Base-by-base conservation (phyloP, 805 yeast species). In the Ogataea populi-albae region DNA sequence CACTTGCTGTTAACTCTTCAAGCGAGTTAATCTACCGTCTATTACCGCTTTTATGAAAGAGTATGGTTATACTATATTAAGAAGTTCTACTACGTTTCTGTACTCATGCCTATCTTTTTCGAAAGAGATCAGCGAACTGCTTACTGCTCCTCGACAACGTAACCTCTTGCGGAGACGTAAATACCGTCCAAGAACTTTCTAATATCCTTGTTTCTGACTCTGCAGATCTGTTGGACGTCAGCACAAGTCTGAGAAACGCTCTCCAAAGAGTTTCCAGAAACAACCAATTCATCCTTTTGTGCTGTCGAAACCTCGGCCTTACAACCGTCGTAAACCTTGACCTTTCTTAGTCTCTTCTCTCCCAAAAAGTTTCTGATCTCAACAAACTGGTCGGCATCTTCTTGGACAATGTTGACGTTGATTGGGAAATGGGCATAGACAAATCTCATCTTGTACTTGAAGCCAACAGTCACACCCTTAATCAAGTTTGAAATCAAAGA, bases 371-470 rank as follows among this genome's bases (percentile, higher is more conserved):
- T 93, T 86, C 98, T 89, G 79, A 93, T 89, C 79, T 93, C 98
- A 59, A 91, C 84, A 63, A 63, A 78, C 50, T 76, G 71, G 35
- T 66, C 59, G 57, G 85, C 86, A 42, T 91, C 91, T 62, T 77
- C 74, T 54, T 85, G 86, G 66, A 85, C 67, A 56, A 88, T 70
- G 79, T 89, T 91, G 57, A 93, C 96, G 75, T 93, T 93, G 75
- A 94, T 93, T 71, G 98, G 99, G 96, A 93, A 93, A 86, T 93
- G 98, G 82, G 98, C 99, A 69, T 91, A 94, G 52, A 93, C 98
- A 72, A 87, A 89, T 81, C 98, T 88, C 97, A 93, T 84, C 86
- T 93, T 93, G 93, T 93, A 93, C 76, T 86, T 81, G 95, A 75
- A 91, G 73, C 98, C 98, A 78, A 81, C 81, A 69, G 98, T 93